Conservation (phyloP, 371 early-diverging fungal species). For the Mucor piriformis region DNA sequence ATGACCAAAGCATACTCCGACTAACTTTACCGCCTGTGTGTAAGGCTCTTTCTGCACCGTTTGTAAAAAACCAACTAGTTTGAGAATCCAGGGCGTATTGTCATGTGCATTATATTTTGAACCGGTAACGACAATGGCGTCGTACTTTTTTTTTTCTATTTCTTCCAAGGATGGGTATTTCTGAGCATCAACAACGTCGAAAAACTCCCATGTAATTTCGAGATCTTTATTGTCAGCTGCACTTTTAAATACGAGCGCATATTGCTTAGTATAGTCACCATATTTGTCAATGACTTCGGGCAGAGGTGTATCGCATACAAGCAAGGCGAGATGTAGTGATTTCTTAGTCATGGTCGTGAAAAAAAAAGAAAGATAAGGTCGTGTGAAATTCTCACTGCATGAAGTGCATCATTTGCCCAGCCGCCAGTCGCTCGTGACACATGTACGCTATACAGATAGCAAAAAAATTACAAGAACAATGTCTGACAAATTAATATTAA, state of each 20-base stretch:
- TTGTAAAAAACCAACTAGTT: conserved; percentile 50
- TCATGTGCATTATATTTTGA: conserved; percentile 45
- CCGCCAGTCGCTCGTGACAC: too few relatives aligned
- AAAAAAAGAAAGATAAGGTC: neutral
- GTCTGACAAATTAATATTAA: too few relatives aligned
- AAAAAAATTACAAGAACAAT: too few relatives aligned
- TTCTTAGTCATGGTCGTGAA: conserved; percentile 5
- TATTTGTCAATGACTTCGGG: conserved; percentile 47
- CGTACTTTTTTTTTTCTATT: conserved; percentile 25
- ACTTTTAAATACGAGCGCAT: conserved; percentile 32
- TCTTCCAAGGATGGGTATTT: conserved; percentile 43
- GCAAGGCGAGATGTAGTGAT: conserved; percentile 38
- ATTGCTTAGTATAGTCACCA: conserved; percentile 59
- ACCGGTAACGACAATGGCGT: conserved; percentile 35
- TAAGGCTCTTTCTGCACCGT: neutral
- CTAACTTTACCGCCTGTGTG: conserved; percentile 17
- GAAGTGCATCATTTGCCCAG: too few relatives aligned
- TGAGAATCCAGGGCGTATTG: conserved; percentile 61
- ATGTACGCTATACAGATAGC: too few relatives aligned
- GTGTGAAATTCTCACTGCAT: neutral
- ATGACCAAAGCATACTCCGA: conserved; percentile 80
- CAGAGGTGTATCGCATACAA: conserved; percentile 62
- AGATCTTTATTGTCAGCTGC: conserved; percentile 28
- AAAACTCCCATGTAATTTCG: conserved; percentile 35
- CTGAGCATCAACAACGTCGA: conserved; percentile 46